Conservation (phyloP, 345 rosid species). For the Erucastrum elatum region DNA sequence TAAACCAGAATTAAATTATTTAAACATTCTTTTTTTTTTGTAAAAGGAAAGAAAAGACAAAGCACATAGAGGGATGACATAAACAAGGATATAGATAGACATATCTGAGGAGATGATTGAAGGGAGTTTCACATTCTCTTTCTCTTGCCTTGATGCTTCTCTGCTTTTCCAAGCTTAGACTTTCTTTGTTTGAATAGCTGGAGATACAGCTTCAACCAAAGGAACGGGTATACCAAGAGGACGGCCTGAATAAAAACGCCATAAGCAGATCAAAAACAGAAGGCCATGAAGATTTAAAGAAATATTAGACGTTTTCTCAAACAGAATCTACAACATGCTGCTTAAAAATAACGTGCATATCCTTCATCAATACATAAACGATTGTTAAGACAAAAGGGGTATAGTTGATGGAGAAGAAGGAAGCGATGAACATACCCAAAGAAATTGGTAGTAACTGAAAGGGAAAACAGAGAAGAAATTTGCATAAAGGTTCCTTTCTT, state of each 20-base stretch:
- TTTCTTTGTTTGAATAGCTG: conserved; percentile 72
- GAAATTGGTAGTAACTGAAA: conserved; percentile 56
- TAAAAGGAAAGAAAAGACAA: background rate
- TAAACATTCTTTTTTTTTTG: background rate
- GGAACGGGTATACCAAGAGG: conserved; percentile 68
- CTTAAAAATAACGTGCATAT: background rate
- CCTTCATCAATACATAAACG: background rate
- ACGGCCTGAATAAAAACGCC: conserved; percentile 47
- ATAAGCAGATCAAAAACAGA: background rate
- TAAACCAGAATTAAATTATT: background rate
- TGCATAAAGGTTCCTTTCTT: conserved; percentile 57
- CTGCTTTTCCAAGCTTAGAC: conserved; percentile 49
- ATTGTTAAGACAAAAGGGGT: conserved; percentile 4
- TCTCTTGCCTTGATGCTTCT: conserved; percentile 49
- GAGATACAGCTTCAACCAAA: conserved; percentile 72
- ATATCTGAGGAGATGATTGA: conserved; percentile 4
- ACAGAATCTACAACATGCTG: background rate
- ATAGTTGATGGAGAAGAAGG: conserved; percentile 7
- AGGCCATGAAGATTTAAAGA: background rate
- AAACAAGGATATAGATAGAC: background rate
- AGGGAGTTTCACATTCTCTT: conserved; percentile 41
- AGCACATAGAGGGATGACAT: background rate
- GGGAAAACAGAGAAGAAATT: conserved; percentile 56
- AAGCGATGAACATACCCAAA: conserved; percentile 49
- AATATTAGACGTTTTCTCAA: background rate